Evolutionary conservation across 2,329 filamentous ascomycete genomes (phyloP).

Genomic region (Thielaviopsis ethacetica): DNA sequence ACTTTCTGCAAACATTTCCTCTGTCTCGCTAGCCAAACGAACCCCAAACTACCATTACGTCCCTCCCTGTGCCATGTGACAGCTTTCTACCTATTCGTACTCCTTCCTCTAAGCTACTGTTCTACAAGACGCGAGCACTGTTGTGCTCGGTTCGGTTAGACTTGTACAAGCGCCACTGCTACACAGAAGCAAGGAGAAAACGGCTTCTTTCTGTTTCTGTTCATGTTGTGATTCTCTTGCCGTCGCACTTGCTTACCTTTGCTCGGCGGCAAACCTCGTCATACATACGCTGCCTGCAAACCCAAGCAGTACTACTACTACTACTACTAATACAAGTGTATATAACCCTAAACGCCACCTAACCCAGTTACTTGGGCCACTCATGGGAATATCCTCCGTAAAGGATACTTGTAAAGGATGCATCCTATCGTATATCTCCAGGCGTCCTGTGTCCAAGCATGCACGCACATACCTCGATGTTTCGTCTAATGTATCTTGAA

Average conservation of each 20-base stretch:
- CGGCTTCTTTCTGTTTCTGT: not conserved
- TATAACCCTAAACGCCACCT: not conserved
- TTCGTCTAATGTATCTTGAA: not conserved
- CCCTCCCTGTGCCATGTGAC: not conserved
- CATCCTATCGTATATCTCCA: not conserved
- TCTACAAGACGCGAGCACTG: too few species aligned
- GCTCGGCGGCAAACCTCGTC: not conserved
- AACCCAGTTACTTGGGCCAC: not conserved
- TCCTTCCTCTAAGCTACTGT: too few species aligned
- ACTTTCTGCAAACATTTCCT: too few species aligned
- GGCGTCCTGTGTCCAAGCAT: not conserved
- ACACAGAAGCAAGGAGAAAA: not conserved
- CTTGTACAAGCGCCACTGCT: not conserved
- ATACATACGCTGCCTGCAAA: not conserved
- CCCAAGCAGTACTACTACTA: too few species aligned
- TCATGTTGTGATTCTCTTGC: not conserved
- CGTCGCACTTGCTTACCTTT: not conserved
- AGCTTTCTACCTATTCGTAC: too few species aligned
- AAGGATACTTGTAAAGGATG: not conserved
- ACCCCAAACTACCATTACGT: not conserved
- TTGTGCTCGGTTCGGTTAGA: not conserved
- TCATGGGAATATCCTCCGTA: not conserved
- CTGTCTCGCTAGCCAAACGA: not conserved
- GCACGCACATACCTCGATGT: not conserved
- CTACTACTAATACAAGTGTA: too few species aligned